These are phyloP conservation scores for Volutella citrinella DNA, from an alignment of 2,329 filamentous ascomycete species.

Conservation along the genomic window DNA sequence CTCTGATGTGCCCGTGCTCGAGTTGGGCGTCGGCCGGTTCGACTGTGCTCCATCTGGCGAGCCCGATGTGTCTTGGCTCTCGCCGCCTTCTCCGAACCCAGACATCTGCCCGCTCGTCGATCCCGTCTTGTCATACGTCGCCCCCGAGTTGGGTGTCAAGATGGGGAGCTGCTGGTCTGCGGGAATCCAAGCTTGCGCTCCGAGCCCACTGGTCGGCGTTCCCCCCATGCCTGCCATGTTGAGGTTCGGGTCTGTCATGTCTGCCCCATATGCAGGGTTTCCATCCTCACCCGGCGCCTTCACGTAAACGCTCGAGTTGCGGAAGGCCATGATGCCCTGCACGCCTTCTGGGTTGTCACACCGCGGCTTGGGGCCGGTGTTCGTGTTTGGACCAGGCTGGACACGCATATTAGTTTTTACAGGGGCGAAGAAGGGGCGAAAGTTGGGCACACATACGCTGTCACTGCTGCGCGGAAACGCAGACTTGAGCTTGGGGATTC, in stretches of 20 bases:
- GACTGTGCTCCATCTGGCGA: conserved; percentile 50
- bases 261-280: conserved; percentile 36
- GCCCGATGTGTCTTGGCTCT: conserved; percentile 43
- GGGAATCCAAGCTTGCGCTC: conserved; percentile 35
- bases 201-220: too few relatives aligned
- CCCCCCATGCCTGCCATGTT: too few relatives aligned
- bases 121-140: conserved; percentile 32
- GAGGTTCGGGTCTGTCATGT: too few relatives aligned
- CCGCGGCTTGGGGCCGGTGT: conserved; percentile 15
- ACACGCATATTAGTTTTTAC: too few relatives aligned
- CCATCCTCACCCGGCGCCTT: conserved; percentile 38
- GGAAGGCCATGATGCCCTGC: conserved; percentile 43
- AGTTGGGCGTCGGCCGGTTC: conserved; percentile 58
- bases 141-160: conserved; percentile 32
- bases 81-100: conserved; percentile 44
- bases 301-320: conserved; percentile 43
- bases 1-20: conserved; percentile 42
- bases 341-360: conserved; percentile 33
- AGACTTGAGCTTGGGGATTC: conserved; percentile 55
- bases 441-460: conserved; percentile 52
- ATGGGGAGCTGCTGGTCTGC: conserved; percentile 38
- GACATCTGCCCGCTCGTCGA: conserved; percentile 25
- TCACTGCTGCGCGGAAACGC: conserved; percentile 53
- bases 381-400: conserved; percentile 27
- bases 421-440: too few relatives aligned